Evolutionary conservation across 2,329 filamentous ascomycete genomes (phyloP).

Genomic region (Claviceps arundinis): DNA sequence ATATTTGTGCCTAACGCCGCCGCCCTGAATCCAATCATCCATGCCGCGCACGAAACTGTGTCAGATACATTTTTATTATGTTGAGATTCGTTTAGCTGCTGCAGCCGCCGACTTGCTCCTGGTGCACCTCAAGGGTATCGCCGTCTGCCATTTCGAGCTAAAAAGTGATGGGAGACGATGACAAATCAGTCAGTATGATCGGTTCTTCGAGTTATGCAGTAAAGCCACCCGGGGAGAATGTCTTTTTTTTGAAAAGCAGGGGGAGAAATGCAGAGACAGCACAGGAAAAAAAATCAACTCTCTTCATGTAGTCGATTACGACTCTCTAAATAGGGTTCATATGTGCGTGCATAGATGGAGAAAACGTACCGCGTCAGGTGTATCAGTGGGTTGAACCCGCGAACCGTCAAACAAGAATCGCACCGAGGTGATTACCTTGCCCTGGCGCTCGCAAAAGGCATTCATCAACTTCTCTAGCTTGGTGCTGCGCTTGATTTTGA

Average conservation of each 20-base stretch:
- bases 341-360: slow-evolving; percentile 12
- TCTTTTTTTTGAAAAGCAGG: too few relatives aligned
- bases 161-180: background rate
- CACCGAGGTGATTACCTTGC: slow-evolving; percentile 72
- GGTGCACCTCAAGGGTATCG: slow-evolving; percentile 91
- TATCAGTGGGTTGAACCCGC: slow-evolving; percentile 78
- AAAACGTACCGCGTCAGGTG: slow-evolving; percentile 69
- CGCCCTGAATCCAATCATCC: slow-evolving; percentile 2
- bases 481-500: slow-evolving; percentile 98
- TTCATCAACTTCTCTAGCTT: slow-evolving; percentile 97
- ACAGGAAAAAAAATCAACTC: background rate
- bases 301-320: too few relatives aligned
- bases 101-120: slow-evolving; percentile 85
- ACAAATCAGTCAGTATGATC: background rate
- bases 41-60: background rate
- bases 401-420: slow-evolving; percentile 95
- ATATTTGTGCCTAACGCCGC: slow-evolving; percentile 5
- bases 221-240: too few relatives aligned
- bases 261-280: background rate
- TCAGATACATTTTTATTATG: background rate
- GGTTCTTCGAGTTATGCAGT: background rate
- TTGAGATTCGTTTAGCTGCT: slow-evolving; percentile 12
- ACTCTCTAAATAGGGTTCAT: too few relatives aligned
- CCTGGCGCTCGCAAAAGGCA: slow-evolving; percentile 92
- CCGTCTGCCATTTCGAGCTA: slow-evolving; percentile 96